Percentiles rank a stretch among this genome's conserved stretches.
phyloP scores from a whole-genome alignment of 2,329 filamentous ascomycete species.

The Beauveria caledonica region DNA sequence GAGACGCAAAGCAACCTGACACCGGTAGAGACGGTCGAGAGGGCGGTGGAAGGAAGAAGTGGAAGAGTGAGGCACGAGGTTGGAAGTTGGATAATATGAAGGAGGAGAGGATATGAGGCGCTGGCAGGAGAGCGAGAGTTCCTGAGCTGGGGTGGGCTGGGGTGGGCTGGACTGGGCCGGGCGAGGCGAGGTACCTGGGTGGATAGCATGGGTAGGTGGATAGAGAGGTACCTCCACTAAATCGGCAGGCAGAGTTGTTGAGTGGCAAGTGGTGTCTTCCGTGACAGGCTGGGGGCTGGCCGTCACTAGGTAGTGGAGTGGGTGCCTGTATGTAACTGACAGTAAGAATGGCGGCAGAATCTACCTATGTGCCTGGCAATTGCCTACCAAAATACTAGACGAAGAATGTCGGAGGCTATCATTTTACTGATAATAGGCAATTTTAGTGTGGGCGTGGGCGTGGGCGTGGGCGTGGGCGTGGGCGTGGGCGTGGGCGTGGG shows the following conservation, averaged over 20 bases:
- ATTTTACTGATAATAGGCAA: too few relatives aligned
- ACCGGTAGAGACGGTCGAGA: neutral
- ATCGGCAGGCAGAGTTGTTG: too few relatives aligned
- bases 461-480: neutral
- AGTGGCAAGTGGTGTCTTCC: neutral
- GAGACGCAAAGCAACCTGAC: neutral
- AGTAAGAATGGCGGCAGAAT: too few relatives aligned
- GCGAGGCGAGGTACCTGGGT: neutral
- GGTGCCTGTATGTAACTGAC: too few relatives aligned
- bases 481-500: neutral
- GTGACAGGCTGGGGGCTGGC: neutral
- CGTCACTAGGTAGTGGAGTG: neutral
- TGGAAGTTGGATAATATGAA: slow-evolving; percentile 1
- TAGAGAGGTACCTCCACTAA: too few relatives aligned
- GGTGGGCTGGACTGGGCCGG: neutral
- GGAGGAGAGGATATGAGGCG: neutral
- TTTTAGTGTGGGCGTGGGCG: neutral
- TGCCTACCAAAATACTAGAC: too few relatives aligned
- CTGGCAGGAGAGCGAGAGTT: neutral
- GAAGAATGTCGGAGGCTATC: too few relatives aligned
- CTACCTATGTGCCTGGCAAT: too few relatives aligned
- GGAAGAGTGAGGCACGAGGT: slow-evolving; percentile 2
- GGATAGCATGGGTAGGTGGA: too few relatives aligned
- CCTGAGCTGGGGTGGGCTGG: neutral
- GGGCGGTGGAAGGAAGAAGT: neutral